These are phyloP conservation scores for Wickerhamiella spandovensis DNA, from an alignment of 805 yeast species.

Conservation along the genomic window DNA sequence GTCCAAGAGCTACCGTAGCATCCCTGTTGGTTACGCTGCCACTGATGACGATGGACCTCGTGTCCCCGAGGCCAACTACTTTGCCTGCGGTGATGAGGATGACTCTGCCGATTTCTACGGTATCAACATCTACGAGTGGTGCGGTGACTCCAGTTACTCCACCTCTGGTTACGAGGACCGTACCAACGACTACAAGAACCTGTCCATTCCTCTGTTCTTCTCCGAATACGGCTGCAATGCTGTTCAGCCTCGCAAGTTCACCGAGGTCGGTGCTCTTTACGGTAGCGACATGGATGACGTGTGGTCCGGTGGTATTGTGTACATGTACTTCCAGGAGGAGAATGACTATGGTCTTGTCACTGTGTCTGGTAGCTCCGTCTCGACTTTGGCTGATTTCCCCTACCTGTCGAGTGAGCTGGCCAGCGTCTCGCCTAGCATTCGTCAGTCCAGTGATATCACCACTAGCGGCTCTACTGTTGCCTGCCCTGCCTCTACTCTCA, in stretches of 20 bases:
- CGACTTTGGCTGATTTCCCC: conserved; percentile 48
- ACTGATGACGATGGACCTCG: conserved; percentile 80
- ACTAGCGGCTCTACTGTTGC: conserved; percentile 24
- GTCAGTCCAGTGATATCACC: conserved; percentile 27
- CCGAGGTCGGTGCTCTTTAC: conserved; percentile 59
- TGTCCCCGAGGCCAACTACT: conserved; percentile 66
- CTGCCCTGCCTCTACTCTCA: conserved; percentile 37
- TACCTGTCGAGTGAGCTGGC: conserved; percentile 43
- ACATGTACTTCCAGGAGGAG: conserved; percentile 78
- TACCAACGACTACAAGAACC: conserved; percentile 57
- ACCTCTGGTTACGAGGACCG: conserved; percentile 57
- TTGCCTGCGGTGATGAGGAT: conserved; percentile 60
- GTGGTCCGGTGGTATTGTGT: conserved; percentile 90
- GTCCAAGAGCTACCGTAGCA: conserved; percentile 49
- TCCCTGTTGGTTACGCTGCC: conserved; percentile 91
- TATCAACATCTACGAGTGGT: conserved; percentile 81
- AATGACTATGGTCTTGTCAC: conserved; percentile 73
- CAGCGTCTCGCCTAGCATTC: conserved; percentile 37
- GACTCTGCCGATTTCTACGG: conserved; percentile 66
- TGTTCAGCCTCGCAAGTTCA: conserved; percentile 59
- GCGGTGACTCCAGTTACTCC: conserved; percentile 49
- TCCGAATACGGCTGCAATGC: conserved; percentile 83
- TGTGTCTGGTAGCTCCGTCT: conserved; percentile 35
- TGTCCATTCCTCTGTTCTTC: conserved; percentile 71
- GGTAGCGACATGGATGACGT: conserved; percentile 66